phyloP scores from a whole-genome alignment of 441 rosid species.

The Kokia cookei region DNA sequence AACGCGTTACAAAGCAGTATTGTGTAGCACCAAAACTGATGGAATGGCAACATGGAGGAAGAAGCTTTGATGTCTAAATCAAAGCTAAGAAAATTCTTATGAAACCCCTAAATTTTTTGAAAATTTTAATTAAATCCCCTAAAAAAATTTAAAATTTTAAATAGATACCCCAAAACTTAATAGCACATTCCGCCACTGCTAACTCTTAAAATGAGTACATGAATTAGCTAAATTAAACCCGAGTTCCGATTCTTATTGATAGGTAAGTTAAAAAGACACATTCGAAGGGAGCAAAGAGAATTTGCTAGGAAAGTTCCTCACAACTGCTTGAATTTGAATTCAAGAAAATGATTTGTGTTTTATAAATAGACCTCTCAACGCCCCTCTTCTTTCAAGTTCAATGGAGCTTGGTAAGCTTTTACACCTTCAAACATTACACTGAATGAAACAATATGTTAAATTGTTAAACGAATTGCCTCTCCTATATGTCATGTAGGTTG shows the following conservation, averaged over 20 bases:
- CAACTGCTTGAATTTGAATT: conserved; percentile 11
- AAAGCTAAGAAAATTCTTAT: neutral
- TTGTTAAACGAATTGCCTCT: neutral
- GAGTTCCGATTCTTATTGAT: neutral
- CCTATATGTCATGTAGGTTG: conserved; percentile 25
- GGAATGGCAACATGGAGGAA: neutral
- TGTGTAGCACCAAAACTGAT: neutral
- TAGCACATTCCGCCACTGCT: no score
- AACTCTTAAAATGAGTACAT: neutral
- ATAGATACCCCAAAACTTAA: no score
- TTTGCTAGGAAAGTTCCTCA: conserved; percentile 57
- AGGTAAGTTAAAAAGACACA: neutral
- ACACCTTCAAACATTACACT: no score
- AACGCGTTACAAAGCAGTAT: neutral
- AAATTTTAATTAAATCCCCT: neutral
- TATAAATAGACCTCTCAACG: conserved; percentile 21
- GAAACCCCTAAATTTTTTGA: no score
- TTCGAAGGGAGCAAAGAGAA: conserved; percentile 16
- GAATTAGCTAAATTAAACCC: no score
- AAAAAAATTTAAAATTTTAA: no score
- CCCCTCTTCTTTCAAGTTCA: conserved; percentile 74
- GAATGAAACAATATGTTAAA: neutral
- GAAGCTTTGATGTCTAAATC: neutral
- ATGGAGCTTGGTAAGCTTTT: conserved; percentile 58
- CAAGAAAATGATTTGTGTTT: neutral